phyloP scores from a whole-genome alignment of 2,329 filamentous ascomycete species.

The Fusarium heterosporum region DNA sequence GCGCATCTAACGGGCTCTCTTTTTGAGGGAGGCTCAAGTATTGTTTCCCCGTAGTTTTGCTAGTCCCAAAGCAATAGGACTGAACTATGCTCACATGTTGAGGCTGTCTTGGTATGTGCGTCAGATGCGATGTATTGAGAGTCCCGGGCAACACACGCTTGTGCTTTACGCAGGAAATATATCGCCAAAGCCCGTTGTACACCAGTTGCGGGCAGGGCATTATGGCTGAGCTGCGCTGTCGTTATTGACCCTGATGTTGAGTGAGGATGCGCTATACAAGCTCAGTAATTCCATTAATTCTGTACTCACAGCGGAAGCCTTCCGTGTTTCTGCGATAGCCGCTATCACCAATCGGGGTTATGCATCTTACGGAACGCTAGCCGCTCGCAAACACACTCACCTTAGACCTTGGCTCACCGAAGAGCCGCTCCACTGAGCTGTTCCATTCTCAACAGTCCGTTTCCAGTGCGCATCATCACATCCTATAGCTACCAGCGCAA shows the following conservation, averaged over 20 bases:
- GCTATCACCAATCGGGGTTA: constrained; percentile 38
- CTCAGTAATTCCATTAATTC: constrained; percentile 13
- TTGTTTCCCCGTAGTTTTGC: not conserved
- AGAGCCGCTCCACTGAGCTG: constrained; percentile 46
- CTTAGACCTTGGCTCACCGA: constrained; percentile 41
- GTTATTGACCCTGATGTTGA: constrained; percentile 1
- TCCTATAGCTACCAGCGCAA: constrained; percentile 37
- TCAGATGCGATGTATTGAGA: constrained; percentile 37
- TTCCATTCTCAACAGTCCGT: constrained; percentile 42
- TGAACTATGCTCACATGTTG: constrained; percentile 16
- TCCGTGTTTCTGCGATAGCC: constrained; percentile 11
- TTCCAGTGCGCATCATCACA: constrained; percentile 42
- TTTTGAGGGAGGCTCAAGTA: not conserved
- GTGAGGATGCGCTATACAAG: not conserved
- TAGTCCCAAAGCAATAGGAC: constrained; percentile 37
- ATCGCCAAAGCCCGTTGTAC: constrained; percentile 72
- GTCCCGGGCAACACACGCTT: constrained; percentile 51
- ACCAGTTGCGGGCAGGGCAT: constrained; percentile 53
- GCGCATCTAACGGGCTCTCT: constrained; percentile 2
- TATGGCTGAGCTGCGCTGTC: constrained; percentile 3
- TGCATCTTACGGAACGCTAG: constrained; percentile 40
- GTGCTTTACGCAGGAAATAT: constrained; percentile 69
- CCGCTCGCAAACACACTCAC: constrained; percentile 34
- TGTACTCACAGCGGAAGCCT: constrained; percentile 29
- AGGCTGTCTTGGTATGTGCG: constrained; percentile 16